These are phyloP conservation scores for Penicillium janthinellum DNA, from an alignment of 2,329 filamentous ascomycete species.

Conservation along the genomic window DNA sequence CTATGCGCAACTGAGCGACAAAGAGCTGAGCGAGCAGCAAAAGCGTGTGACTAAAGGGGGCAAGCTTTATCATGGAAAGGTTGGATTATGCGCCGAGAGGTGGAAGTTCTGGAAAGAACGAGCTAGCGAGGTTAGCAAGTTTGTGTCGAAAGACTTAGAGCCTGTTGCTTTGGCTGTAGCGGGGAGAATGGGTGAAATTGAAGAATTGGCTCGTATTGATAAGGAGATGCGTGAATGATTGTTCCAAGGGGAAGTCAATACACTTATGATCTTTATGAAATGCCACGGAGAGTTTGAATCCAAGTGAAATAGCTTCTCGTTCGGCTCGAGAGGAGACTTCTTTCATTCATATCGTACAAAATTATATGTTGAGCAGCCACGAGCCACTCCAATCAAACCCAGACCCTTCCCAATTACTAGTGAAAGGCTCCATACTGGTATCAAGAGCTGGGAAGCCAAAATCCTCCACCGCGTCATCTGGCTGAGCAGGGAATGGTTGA, in stretches of 20 bases:
- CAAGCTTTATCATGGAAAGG: not conserved
- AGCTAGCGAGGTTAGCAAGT: not conserved
- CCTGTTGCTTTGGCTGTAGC: not conserved
- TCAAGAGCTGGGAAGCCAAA: constrained; percentile 21
- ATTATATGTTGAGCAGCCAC: constrained; percentile 27
- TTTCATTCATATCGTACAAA: not conserved
- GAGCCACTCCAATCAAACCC: constrained; percentile 33
- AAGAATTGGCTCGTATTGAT: not conserved
- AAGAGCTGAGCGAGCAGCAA: constrained; percentile 5
- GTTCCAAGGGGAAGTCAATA: too few species aligned
- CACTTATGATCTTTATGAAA: not conserved
- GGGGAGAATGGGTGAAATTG: constrained; percentile 1
- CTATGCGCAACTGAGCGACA: not conserved
- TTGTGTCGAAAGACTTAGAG: not conserved
- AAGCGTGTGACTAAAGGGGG: constrained; percentile 3
- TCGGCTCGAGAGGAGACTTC: not conserved
- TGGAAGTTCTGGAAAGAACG: constrained; percentile 3
- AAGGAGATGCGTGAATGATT: not conserved
- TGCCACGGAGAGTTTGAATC: not conserved
- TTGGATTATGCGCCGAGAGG: not conserved
- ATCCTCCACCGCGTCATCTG: constrained; percentile 13
- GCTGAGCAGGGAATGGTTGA: constrained; percentile 13
- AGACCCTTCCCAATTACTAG: constrained; percentile 28
- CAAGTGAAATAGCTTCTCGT: not conserved
- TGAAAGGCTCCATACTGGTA: constrained; percentile 21